Base-by-base conservation (phyloP, 352 stramenopile species). In the Phytophthora melonis region DNA sequence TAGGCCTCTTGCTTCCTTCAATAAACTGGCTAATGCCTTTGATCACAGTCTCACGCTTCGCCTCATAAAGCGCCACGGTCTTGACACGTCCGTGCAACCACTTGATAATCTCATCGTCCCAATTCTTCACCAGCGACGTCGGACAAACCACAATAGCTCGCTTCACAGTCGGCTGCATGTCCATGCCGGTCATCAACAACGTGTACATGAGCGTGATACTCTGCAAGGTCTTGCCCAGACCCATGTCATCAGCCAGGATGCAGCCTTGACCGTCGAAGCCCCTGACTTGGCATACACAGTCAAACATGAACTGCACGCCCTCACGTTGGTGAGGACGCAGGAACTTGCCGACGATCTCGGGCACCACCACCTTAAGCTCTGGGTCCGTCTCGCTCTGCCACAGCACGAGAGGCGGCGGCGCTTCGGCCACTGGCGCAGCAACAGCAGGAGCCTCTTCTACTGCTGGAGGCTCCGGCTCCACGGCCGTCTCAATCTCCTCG, bases 251-350 rank as follows among this genome's bases (percentile, higher is more conserved):
- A 53, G 90, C 90, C 43, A 97, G 79, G 36, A 97, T 97, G 65
- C 90, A 97, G 9, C 90, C 90, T 78, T 93, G 77, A 5, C 91
- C 89, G 36, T 93, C 88, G 60, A 97, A 96, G 0, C 80, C 84
- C 30, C 85, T 85, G 0, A 96, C 54, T 68, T 84, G 83, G n/a
- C 73, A 80, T 27, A 96, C 94, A 83, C 96, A 99, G 67, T 99
- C 93, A 68, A 98, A 99, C 88, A 99, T 97, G 72, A 99, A 99
- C 77, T 97, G 84, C 54, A 99, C 97, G 36, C 97, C 97, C 78
- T 99, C 97, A 21, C 96, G 87, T 80, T 99, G 95, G 83, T 99
- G 97, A 52, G 97, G 97, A 23, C 97, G 92, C 39, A 99, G 74
- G 73, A 94, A 98, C 63, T 98, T 99, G 64, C 93, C 93, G 5